Evolutionary conservation across 345 rosid genomes (phyloP).

Genomic region (Raphanus raphanistrum): DNA sequence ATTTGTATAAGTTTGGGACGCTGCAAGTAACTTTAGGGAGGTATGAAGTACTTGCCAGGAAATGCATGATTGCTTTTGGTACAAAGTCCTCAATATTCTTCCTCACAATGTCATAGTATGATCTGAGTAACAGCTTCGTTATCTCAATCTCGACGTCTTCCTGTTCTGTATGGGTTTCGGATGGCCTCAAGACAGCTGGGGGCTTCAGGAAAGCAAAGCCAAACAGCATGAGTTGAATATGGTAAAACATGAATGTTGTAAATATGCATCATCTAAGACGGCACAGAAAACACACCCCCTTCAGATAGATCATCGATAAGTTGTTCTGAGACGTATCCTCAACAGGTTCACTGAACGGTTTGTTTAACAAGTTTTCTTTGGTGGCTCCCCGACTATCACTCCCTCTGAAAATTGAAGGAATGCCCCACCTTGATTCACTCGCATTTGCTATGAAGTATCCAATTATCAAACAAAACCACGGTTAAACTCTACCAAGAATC

Average conservation of each 20-base stretch:
- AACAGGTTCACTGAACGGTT: conserved; percentile 56
- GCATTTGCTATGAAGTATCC: conserved; percentile 42
- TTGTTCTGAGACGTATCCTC: conserved; percentile 52
- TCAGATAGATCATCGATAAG: conserved; percentile 76
- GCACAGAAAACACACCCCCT: conserved; percentile 55
- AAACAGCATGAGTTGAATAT: conserved; percentile 26
- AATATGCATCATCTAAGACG: conserved; percentile 9
- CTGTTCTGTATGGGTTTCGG: conserved; percentile 84
- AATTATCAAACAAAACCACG: conserved; percentile 27
- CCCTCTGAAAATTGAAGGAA: conserved; percentile 87
- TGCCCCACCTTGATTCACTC: conserved; percentile 79
- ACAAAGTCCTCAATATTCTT: conserved; percentile 84
- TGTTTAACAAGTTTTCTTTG: conserved; percentile 58
- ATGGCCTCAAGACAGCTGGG: conserved; percentile 80
- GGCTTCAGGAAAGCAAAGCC: conserved; percentile 55
- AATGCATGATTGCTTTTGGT: conserved; percentile 98
- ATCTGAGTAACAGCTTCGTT: conserved; percentile 77
- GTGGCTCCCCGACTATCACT: conserved; percentile 55
- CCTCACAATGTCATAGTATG: conserved; percentile 94
- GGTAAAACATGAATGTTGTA: neutral
- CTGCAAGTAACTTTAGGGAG: conserved; percentile 1
- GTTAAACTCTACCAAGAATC: conserved; percentile 21
- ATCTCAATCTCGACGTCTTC: conserved; percentile 74
- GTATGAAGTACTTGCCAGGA: conserved; percentile 56
- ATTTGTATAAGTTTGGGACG: neutral